phyloP scores from a whole-genome alignment of 2,329 filamentous ascomycete genomes.

The Botryotinia calthae region DNA sequence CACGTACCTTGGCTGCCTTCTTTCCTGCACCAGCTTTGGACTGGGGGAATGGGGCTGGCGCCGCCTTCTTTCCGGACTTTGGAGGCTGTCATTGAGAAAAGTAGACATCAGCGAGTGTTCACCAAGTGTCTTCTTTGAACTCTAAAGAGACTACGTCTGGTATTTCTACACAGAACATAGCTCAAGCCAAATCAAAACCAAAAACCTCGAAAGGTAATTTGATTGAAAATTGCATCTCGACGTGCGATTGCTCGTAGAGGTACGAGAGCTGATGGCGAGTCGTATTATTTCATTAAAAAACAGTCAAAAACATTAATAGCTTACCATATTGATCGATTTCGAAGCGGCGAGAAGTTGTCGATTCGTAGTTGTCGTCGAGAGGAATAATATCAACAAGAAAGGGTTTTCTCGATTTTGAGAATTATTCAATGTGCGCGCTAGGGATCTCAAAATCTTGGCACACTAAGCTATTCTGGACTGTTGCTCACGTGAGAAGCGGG shows the following conservation, averaged over 20 bases:
- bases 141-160: constrained; percentile 71
- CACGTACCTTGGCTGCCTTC: constrained; percentile 93
- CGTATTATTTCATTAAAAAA: constrained; percentile 33
- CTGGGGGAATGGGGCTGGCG: constrained; percentile 93
- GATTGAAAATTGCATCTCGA: constrained; percentile 39
- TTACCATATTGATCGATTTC: constrained; percentile 60
- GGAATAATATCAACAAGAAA: constrained; percentile 30
- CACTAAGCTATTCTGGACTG: not conserved
- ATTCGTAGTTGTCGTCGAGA: constrained; percentile 22
- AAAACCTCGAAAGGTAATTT: constrained; percentile 36
- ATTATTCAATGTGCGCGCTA: constrained; percentile 25
- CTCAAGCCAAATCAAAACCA: constrained; percentile 67
- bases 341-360: constrained; percentile 36
- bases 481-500: not conserved
- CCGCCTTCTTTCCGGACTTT: constrained; percentile 96
- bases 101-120: constrained; percentile 90
- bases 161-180: constrained; percentile 43
- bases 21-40: constrained; percentile 81
- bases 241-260: constrained; percentile 42
- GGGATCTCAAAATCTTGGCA: constrained; percentile 31
- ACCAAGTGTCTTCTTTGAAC: constrained; percentile 82
- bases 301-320: constrained; percentile 43
- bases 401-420: constrained; percentile 26
- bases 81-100: constrained; percentile 99
- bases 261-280: constrained; percentile 39